Evolutionary conservation across 1,284 basidiomycete genomes (phyloP), one percentile per base, ranked within the genome.

Genomic region (Phylloboletellus chloephorus): DNA sequence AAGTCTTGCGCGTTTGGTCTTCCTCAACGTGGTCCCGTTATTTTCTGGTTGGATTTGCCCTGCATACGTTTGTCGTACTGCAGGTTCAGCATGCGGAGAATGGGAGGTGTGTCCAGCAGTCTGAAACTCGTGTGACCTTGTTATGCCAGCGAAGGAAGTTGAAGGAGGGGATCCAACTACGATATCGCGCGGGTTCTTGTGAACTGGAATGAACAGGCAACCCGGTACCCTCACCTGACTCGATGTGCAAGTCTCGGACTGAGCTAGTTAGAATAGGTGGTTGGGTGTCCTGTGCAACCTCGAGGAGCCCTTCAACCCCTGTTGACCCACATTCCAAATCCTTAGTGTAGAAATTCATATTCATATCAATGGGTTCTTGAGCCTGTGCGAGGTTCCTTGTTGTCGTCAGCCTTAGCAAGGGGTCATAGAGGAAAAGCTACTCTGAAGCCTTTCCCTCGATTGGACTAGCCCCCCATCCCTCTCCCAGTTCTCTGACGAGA

Each of bases 401-500:
- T 20, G 16, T 21, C 20, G 37, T 59, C 17, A 61, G 52, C 15
- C 21, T 4, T 11, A 37, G 37, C 22, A 13, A 16, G 33, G 9
- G 19, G n/a, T 16, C n/a, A 20, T 16, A 13, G 28, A 28, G 29
- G 24, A 37, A 21, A 26, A 17, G 17, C 31, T 51, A 51, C 53
- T 52, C 47, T 28, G 40, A 17, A 13, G n/a, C 35, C 22, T 40
- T 52, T 21, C 56, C 47, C 20, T 57, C 62, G 15, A 52, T 32
- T 3, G 62, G 60, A 37, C 62, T 61, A 24, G 52, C 54, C 11
- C 69, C 75, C 84, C 85, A 88, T 19, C 71, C 79, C 50, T 78
- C 77, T 23, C 83, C 85, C 3, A 88, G 67, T 52, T 88, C 85
- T 47, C 68, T 70, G 3, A 79, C 82, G 19, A 88, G 64, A 50